phyloP scores from a whole-genome alignment of 306 rosid species.

The Mucuna pruriens region DNA sequence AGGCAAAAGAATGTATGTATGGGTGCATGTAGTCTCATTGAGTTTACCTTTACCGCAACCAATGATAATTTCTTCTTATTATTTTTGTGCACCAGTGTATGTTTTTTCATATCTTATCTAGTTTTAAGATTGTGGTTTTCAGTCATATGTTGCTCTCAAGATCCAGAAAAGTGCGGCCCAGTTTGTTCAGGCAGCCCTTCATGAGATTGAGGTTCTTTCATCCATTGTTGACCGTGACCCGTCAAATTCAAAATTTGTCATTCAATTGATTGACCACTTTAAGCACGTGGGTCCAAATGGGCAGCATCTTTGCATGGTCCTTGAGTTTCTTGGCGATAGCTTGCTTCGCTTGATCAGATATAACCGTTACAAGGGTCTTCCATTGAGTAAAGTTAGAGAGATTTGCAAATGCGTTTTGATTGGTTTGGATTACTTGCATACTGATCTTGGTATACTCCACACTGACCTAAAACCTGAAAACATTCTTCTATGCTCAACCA shows the following conservation, averaged over 20 bases:
- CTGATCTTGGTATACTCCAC: constrained; percentile 90
- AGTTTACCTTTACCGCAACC: not conserved
- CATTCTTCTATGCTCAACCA: constrained; percentile 80
- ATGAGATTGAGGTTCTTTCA: constrained; percentile 86
- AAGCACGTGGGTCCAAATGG: constrained; percentile 96
- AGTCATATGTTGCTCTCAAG: constrained; percentile 94
- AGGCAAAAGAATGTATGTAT: not conserved
- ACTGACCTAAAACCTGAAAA: constrained; percentile 94
- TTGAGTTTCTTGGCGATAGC: constrained; percentile 94
- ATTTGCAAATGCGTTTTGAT: constrained; percentile 77
- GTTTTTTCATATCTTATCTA: constrained; percentile 6
- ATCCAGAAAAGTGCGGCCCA: constrained; percentile 97
- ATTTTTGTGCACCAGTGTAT: not conserved
- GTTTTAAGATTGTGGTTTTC: constrained; percentile 32
- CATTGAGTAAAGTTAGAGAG: constrained; percentile 78
- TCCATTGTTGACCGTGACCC: constrained; percentile 71
- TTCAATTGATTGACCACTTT: constrained; percentile 84
- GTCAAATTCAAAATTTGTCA: constrained; percentile 73
- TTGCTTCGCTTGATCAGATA: constrained; percentile 85
- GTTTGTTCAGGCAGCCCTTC: constrained; percentile 93
- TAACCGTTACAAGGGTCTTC: constrained; percentile 78
- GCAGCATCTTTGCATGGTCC: constrained; percentile 98
- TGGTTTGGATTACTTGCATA: constrained; percentile 92
- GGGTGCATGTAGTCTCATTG: constrained; percentile 5
- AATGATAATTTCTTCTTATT: not conserved